A percentile compares a stretch with the other conserved stretches of the same genome.
Conservation (phyloP, 768 basidiomycete species). For the Pleurotus giganteus region DNA sequence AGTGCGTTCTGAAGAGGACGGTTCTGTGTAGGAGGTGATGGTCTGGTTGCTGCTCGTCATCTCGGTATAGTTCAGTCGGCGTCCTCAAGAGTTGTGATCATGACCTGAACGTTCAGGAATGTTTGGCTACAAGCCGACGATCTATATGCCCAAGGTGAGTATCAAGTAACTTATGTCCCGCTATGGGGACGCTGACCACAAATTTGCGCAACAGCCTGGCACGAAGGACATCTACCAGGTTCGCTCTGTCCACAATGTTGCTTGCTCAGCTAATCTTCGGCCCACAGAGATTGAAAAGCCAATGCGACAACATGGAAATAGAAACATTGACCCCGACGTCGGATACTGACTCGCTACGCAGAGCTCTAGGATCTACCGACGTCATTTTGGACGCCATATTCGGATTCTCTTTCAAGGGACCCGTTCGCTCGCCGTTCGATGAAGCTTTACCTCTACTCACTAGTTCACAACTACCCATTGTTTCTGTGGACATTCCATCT, state of each 20-base stretch:
- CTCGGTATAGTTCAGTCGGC: slow-evolving; percentile 48
- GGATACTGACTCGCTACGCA: slow-evolving; percentile 42
- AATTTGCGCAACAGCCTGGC: slow-evolving; percentile 60
- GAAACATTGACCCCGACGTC: slow-evolving; percentile 56
- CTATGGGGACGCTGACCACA: background rate
- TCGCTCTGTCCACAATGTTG: background rate
- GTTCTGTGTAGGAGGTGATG: slow-evolving; percentile 83
- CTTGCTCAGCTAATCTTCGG: background rate
- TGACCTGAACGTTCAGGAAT: slow-evolving; percentile 49
- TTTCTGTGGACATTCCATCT: slow-evolving; percentile 94
- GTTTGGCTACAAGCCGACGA: slow-evolving; percentile 87
- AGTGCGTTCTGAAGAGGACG: too few species aligned
- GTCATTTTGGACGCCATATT: slow-evolving; percentile 95
- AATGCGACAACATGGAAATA: slow-evolving; percentile 89
- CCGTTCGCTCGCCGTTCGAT: slow-evolving; percentile 88
- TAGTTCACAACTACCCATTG: slow-evolving; percentile 69
- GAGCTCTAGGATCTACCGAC: slow-evolving; percentile 60
- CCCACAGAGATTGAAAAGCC: slow-evolving; percentile 70
- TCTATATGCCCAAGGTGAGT: slow-evolving; percentile 91
- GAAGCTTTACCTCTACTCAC: slow-evolving; percentile 64
- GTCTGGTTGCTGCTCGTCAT: slow-evolving; percentile 94
- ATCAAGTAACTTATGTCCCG: background rate
- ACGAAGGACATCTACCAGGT: slow-evolving; percentile 93
- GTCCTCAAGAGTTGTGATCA: background rate
- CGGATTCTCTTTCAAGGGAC: slow-evolving; percentile 95